A percentile compares a stretch with the other conserved stretches of the same genome.
Conservation (phyloP, 495 filamentous ascomycete species). For the Aspergillus affinis region DNA sequence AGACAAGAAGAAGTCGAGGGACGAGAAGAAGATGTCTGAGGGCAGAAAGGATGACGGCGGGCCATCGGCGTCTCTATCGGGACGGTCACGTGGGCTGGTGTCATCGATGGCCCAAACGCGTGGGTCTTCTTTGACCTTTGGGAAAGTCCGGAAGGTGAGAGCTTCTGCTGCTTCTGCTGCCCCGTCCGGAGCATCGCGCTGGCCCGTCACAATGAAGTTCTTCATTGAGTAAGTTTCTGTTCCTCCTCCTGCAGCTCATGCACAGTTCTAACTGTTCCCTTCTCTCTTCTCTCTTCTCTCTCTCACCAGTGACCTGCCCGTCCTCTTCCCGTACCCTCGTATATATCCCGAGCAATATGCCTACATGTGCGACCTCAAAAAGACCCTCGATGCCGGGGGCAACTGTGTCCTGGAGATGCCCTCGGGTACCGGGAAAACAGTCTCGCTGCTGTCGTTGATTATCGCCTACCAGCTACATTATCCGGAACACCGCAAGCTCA, state of each 20-base stretch:
- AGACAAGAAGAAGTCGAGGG: neutral
- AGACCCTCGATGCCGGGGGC: constrained; percentile 88
- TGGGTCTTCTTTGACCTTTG: constrained; percentile 8
- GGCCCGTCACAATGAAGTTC: constrained; percentile 79
- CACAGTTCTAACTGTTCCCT: constrained; percentile 3
- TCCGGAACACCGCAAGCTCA: constrained; percentile 87
- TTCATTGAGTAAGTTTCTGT: constrained; percentile 73
- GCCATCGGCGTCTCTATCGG: constrained; percentile 34
- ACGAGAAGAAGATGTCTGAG: neutral
- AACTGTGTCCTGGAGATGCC: constrained; percentile 99
- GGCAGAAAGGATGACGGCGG: neutral
- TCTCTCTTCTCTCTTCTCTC: constrained; percentile 11
- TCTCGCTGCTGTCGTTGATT: constrained; percentile 92
- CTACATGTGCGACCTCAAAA: constrained; percentile 99
- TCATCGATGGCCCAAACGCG: constrained; percentile 38
- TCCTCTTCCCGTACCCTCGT: constrained; percentile 95
- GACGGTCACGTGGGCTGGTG: constrained; percentile 42
- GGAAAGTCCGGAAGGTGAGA: constrained; percentile 3
- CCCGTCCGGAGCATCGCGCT: constrained; percentile 22
- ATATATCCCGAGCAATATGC: constrained; percentile 99
- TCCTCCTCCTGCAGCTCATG: neutral
- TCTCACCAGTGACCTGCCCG: constrained; percentile 71
- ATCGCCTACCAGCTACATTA: constrained; percentile 93
- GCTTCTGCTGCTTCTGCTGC: constrained; percentile 15
- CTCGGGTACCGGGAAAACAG: constrained; percentile 98